These are phyloP conservation scores for Acacia acuminata DNA, from an alignment of 306 rosid genomes.

Conservation along the genomic window DNA sequence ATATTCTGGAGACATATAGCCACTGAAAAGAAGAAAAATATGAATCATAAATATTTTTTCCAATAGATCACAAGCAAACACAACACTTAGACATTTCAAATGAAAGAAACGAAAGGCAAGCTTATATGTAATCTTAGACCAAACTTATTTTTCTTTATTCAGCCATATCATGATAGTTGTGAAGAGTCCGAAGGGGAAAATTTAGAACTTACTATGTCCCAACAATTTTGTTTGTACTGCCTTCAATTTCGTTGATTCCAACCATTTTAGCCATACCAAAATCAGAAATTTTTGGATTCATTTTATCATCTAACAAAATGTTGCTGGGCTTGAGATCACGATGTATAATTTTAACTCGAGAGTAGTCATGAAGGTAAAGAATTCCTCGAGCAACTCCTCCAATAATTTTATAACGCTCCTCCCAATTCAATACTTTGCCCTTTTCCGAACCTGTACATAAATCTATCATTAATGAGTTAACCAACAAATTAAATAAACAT, in stretches of 20 bases:
- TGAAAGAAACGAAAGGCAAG: too few relatives aligned
- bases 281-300: constrained; percentile 48
- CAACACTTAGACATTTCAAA: too few relatives aligned
- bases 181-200: not conserved
- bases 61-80: not conserved
- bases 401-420: not conserved
- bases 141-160: not conserved
- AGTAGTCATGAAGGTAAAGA: constrained; percentile 48
- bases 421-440: not conserved
- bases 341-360: constrained; percentile 41
- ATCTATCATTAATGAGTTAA: not conserved
- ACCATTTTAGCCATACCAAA: constrained; percentile 46
- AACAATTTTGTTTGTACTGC: constrained; percentile 31
- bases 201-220: constrained; percentile 47
- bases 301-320: constrained; percentile 33
- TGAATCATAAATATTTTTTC: not conserved
- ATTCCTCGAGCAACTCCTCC: constrained; percentile 37
- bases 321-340: constrained; percentile 49
- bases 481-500: not conserved
- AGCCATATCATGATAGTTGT: not conserved
- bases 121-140: not conserved
- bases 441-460: not conserved
- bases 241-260: constrained; percentile 20
- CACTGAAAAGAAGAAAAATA: not conserved
- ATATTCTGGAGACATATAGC: constrained; percentile 26